These are phyloP conservation scores for Cercospora canescens DNA, from an alignment of 2,329 filamentous ascomycete species.

Conservation along the genomic window DNA sequence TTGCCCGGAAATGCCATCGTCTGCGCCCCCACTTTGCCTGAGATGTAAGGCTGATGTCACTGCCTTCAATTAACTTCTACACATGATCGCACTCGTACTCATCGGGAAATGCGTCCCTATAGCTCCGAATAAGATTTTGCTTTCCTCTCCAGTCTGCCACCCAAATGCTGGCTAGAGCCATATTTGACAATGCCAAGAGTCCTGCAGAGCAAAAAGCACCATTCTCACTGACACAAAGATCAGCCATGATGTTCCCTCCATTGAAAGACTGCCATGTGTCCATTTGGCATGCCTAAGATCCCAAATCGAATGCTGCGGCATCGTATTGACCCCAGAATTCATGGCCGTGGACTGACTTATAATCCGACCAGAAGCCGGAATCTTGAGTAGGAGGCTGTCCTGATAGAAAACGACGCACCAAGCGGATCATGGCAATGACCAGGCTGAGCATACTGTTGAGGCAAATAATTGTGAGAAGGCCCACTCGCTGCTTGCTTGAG, in stretches of 20 bases:
- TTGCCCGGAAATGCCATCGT: too few species aligned
- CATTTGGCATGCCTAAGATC: neutral
- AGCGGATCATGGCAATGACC: neutral
- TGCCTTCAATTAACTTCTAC: neutral
- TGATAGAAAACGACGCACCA: neutral
- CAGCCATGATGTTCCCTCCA: neutral
- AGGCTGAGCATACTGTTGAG: neutral
- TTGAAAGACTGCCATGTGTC: neutral
- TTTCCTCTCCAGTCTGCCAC: neutral
- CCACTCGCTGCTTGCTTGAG: neutral
- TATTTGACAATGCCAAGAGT: neutral
- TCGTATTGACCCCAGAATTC: neutral
- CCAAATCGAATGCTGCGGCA: neutral
- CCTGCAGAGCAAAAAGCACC: neutral
- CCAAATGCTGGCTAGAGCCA: neutral
- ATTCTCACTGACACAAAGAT: neutral
- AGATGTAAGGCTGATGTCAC: too few species aligned
- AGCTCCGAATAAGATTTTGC: neutral
- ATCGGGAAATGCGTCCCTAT: constrained; percentile 1
- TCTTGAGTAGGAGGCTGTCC: neutral
- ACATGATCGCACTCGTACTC: neutral
- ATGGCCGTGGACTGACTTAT: neutral
- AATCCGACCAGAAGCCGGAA: neutral
- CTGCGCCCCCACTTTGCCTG: too few species aligned
- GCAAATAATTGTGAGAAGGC: neutral